Conservation (phyloP, 176 grass and related monocot species). For the Avena sativa region DNA sequence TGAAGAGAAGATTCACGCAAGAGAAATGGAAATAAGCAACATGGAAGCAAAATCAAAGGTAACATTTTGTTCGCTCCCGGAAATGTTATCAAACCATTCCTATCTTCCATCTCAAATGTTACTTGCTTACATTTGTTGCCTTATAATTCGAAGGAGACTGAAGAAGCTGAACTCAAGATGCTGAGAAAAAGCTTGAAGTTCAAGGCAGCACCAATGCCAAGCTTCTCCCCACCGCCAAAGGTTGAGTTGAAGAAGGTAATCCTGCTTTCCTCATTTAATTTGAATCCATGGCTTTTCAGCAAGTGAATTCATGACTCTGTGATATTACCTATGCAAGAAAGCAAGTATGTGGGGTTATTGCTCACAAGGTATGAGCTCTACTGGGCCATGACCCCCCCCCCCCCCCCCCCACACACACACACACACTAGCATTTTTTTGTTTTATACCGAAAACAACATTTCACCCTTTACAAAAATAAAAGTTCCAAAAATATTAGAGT, state of each 20-base stretch:
- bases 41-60: constrained; percentile 71
- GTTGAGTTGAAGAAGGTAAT: constrained; percentile 69
- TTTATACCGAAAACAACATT: not conserved
- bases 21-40: constrained; percentile 66
- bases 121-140: constrained; percentile 30
- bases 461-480: not conserved
- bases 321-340: constrained; percentile 2
- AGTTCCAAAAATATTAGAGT: not conserved
- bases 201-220: constrained; percentile 75
- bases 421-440: not conserved
- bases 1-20: constrained; percentile 71
- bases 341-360: not conserved
- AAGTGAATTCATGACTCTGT: constrained; percentile 31
- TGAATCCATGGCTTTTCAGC: constrained; percentile 11
- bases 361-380: not conserved
- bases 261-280: constrained; percentile 18
- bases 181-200: constrained; percentile 69
- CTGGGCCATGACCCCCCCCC: not conserved
- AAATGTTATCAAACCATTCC: not conserved
- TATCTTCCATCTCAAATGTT: constrained; percentile 5
- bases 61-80: constrained; percentile 1
- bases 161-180: constrained; percentile 76
- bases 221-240: constrained; percentile 61
- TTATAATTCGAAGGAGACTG: constrained; percentile 55
- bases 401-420: no score